These are phyloP conservation scores for Saccharomyces paradoxus DNA, from an alignment of 805 yeast genomes.

Conservation along the genomic window DNA sequence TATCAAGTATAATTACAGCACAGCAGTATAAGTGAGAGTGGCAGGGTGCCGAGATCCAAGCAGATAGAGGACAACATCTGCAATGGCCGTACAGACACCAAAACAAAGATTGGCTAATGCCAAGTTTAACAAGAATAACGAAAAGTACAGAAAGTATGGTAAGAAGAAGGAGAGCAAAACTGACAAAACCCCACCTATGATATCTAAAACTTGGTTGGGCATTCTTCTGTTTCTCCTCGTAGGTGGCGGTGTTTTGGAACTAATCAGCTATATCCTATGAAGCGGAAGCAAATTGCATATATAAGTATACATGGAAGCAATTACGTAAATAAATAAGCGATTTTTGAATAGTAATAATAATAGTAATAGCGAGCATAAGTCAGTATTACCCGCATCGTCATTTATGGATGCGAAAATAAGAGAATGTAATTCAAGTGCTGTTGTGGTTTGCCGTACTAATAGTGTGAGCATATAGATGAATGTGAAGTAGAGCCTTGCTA, in stretches of 20 bases:
- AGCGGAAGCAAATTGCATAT: not conserved
- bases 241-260: constrained; percentile 77
- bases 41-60: not conserved
- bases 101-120: constrained; percentile 82
- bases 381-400: not conserved
- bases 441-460: not conserved
- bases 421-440: not conserved
- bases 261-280: constrained; percentile 48
- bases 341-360: not conserved
- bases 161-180: constrained; percentile 43
- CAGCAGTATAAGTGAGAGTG: not conserved
- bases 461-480: not conserved
- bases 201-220: constrained; percentile 58
- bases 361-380: not conserved
- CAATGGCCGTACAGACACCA: constrained; percentile 71
- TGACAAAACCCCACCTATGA: constrained; percentile 38
- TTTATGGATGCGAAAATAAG: not conserved
- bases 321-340: not conserved
- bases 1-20: not conserved
- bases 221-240: constrained; percentile 57
- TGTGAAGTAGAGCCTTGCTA: not conserved
- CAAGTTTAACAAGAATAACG: constrained; percentile 68
- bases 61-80: constrained; percentile 2
- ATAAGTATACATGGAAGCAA: not conserved
- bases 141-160: constrained; percentile 56